phyloP scores from a whole-genome alignment of 441 rosid species.

The Gossypium laxum region DNA sequence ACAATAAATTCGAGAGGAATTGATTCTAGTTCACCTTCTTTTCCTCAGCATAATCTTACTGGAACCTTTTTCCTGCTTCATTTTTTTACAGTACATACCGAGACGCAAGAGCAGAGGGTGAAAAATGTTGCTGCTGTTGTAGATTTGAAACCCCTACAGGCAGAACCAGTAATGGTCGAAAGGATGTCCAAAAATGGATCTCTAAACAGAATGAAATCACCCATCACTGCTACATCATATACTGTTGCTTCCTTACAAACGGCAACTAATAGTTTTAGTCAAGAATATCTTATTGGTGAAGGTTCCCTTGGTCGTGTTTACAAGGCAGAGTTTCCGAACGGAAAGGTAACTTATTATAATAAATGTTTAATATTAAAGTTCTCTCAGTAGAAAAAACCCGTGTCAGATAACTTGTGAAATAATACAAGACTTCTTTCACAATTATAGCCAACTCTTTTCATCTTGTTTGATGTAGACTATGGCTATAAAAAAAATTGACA shows the following conservation, averaged over 20 bases:
- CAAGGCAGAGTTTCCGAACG: constrained; percentile 68
- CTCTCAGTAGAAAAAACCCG: neutral
- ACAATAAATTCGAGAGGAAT: neutral
- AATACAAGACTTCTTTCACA: constrained; percentile 1
- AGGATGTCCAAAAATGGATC: constrained; percentile 63
- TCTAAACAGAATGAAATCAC: constrained; percentile 57
- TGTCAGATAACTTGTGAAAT: neutral
- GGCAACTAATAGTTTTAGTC: constrained; percentile 85
- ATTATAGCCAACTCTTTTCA: constrained; percentile 3
- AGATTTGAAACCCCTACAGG: constrained; percentile 61
- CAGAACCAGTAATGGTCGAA: constrained; percentile 53
- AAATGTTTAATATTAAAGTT: neutral
- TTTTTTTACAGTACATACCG: constrained; percentile 30
- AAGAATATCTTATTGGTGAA: constrained; percentile 84
- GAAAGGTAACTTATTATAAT: constrained; percentile 45
- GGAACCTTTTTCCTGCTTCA: neutral
- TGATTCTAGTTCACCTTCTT: too few species aligned
- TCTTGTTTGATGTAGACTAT: constrained; percentile 38
- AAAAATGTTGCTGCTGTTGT: constrained; percentile 56
- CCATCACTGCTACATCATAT: constrained; percentile 68
- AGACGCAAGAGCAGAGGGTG: constrained; percentile 55
- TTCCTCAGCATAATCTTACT: too few species aligned
- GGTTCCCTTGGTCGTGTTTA: constrained; percentile 97
- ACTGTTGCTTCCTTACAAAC: constrained; percentile 78
- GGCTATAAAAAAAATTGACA: constrained; percentile 92